These are phyloP conservation scores for Castanopsis chinensis DNA, from an alignment of 306 rosid genomes.

Conservation along the genomic window DNA sequence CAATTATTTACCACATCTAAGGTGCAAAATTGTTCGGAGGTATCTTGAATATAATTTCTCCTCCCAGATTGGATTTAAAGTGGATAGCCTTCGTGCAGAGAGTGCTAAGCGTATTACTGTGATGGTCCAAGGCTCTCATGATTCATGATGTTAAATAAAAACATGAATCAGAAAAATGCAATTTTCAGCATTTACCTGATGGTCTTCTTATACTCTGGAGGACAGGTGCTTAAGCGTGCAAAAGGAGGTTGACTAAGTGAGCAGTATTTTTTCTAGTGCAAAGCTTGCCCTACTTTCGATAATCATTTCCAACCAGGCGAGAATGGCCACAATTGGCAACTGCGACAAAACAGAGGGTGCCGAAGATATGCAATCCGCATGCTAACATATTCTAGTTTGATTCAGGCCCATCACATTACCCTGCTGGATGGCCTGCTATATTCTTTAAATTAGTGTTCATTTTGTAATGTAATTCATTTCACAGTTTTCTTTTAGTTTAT, in stretches of 20 bases:
- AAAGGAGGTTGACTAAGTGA: conserved; percentile 38
- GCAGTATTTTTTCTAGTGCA: conserved; percentile 10
- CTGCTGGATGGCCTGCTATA: conserved; percentile 27
- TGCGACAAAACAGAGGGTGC: conserved; percentile 28
- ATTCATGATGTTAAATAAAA: conserved; percentile 56
- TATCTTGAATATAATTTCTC: conserved; percentile 34
- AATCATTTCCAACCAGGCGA: conserved; percentile 22
- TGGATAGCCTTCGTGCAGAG: conserved; percentile 67
- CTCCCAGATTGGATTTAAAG: conserved; percentile 72
- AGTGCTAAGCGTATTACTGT: conserved; percentile 69
- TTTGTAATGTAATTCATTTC: conserved; percentile 38
- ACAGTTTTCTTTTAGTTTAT: background rate
- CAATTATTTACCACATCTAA: conserved; percentile 2
- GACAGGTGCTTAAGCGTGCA: conserved; percentile 42
- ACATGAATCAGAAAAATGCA: conserved; percentile 37
- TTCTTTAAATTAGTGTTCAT: conserved; percentile 50
- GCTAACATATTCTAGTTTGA: conserved; percentile 39
- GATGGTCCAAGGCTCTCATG: conserved; percentile 73
- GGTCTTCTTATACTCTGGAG: conserved; percentile 45
- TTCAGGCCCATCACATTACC: conserved; percentile 43
- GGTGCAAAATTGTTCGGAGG: conserved; percentile 25
- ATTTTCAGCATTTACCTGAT: conserved; percentile 33
- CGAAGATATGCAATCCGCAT: conserved; percentile 24
- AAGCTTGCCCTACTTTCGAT: conserved; percentile 9
- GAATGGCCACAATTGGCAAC: conserved; percentile 21